phyloP scores from a whole-genome alignment of 2,329 filamentous ascomycete species.

The Fusarium sp. region DNA sequence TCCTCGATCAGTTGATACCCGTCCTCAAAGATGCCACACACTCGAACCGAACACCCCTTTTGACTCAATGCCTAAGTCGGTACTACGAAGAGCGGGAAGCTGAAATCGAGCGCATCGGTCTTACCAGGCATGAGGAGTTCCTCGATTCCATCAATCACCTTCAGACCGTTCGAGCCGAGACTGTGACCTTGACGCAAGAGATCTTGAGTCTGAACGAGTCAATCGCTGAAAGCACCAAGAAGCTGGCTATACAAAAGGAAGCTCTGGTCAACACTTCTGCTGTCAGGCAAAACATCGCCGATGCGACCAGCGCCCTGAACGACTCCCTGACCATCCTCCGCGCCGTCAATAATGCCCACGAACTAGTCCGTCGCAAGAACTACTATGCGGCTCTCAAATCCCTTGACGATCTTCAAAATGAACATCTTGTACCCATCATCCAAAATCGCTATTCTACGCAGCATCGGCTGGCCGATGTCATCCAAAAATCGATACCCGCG shows the following conservation, averaged over 20 bases:
- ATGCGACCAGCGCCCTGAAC: slow-evolving; percentile 86
- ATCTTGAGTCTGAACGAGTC: slow-evolving; percentile 93
- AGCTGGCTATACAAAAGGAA: slow-evolving; percentile 93
- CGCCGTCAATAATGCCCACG: slow-evolving; percentile 93
- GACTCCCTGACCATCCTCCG: slow-evolving; percentile 93
- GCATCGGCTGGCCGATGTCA: slow-evolving; percentile 93
- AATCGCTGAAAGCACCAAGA: slow-evolving; percentile 94
- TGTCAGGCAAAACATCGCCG: slow-evolving; percentile 94
- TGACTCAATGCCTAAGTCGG: slow-evolving; percentile 75
- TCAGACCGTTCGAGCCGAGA: slow-evolving; percentile 90
- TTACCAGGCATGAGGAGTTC: slow-evolving; percentile 97
- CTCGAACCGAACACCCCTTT: slow-evolving; percentile 74
- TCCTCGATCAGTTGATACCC: slow-evolving; percentile 94
- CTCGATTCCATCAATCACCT: slow-evolving; percentile 92
- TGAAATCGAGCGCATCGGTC: slow-evolving; percentile 93
- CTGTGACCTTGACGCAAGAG: slow-evolving; percentile 86
- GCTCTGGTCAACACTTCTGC: slow-evolving; percentile 90
- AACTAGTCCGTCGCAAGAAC: slow-evolving; percentile 89
- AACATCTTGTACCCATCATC: slow-evolving; percentile 79
- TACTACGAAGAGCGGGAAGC: slow-evolving; percentile 88
- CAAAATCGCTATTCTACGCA: slow-evolving; percentile 89
- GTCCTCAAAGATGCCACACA: slow-evolving; percentile 89
- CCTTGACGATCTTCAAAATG: slow-evolving; percentile 94
- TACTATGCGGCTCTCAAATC: slow-evolving; percentile 96
- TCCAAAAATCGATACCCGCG: slow-evolving; percentile 92